A percentile compares a stretch with the other conserved stretches of the same genome.
Evolutionary conservation across 2,329 filamentous ascomycete species (phyloP).

Genomic region (Colletotrichum salicis): DNA sequence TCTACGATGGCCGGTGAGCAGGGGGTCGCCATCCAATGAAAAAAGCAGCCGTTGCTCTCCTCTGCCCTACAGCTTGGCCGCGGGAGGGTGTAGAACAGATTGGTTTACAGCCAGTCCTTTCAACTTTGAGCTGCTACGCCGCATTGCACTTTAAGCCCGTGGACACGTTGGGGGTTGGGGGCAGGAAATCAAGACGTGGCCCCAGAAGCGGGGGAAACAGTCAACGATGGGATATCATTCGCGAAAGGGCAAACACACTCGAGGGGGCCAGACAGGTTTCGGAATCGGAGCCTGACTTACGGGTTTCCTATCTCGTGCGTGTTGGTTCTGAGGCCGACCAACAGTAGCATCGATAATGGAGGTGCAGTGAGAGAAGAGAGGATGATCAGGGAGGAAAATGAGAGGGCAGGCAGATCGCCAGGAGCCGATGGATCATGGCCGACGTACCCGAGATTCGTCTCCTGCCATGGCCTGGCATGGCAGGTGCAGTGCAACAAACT

Average conservation of each 20-base stretch:
- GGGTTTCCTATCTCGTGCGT: background rate
- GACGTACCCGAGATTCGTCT: constrained; percentile 8
- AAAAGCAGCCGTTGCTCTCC: background rate
- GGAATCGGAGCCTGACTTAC: background rate
- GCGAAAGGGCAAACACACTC: constrained; percentile 2
- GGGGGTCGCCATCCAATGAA: constrained; percentile 15
- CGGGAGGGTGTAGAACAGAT: background rate
- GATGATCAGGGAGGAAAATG: background rate
- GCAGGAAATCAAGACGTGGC: constrained; percentile 11
- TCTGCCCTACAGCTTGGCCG: constrained; percentile 28
- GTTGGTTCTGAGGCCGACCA: background rate
- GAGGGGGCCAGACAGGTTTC: background rate
- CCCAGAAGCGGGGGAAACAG: constrained; percentile 18
- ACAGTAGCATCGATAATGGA: background rate
- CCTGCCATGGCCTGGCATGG: constrained; percentile 5
- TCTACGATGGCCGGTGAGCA: constrained; percentile 21
- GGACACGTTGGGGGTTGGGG: constrained; percentile 2
- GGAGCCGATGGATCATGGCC: background rate
- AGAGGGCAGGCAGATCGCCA: background rate
- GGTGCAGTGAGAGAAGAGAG: background rate
- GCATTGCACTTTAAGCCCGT: background rate
- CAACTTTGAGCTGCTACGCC: constrained; percentile 23
- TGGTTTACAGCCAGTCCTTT: constrained; percentile 25
- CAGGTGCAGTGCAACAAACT: constrained; percentile 28
- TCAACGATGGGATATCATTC: constrained; percentile 13